Evolutionary conservation across 306 rosid genomes (phyloP), one percentile per base, ranked within the genome.

Genomic region (Sindora glabra): DNA sequence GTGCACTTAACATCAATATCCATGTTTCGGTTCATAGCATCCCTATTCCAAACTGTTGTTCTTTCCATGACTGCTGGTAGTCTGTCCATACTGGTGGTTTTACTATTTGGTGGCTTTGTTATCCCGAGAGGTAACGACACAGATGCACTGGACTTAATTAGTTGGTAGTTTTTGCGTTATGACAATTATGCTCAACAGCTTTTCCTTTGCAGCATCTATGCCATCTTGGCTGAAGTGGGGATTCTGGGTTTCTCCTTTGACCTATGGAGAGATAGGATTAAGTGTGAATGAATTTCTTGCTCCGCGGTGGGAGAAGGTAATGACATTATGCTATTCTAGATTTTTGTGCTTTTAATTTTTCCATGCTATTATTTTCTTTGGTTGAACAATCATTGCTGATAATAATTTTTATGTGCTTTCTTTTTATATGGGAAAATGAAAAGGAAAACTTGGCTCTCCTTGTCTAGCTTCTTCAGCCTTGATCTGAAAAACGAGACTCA

Each of bases 241-340:
- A 23, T 82, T 79, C 59, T 82, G 89, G 89, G 12, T 79, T 75
- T 82, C 82, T 73, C 89, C 89, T 42, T 29, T 82, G 65, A n/a
- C 89, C 37, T 82, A 65, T 50, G 89, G 78, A 65, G 82, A 76
- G 64, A 73, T 82, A 33, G 74, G 74, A 10, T 19, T 56, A 45
- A 58, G 85, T 5, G 56, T 66, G 30, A 82, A 75, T 32, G 85
- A 82, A 51, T 79, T 79, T 48, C 89, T 46, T 37, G 82, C 89
- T 53, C 85, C 89, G 48, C 68, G 85, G 66, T 82, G 89, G 89
- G 58, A 64, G 21, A 76, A 82, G 89, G 89, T 73, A 65, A 36
- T 56, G 26, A 32, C 15, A 15, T 56, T 22, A 36, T 57, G n/a
- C n/a, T n/a, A n/a, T 56, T 37, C 8, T 9, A 12, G 8, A 12